Conservation (phyloP, 441 rosid genomes). For the Adansonia rubrostipa region DNA sequence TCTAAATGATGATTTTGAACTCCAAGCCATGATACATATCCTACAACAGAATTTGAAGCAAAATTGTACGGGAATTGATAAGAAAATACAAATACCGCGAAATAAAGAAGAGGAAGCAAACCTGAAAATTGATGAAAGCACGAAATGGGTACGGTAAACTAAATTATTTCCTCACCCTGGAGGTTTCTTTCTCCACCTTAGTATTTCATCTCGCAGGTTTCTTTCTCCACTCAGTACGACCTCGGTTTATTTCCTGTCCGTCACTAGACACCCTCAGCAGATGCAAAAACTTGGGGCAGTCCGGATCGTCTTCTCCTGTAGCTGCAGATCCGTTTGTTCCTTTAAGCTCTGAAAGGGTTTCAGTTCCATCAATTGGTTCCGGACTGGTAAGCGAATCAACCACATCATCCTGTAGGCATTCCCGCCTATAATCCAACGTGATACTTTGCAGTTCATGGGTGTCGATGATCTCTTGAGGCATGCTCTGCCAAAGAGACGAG, state of each 20-base stretch:
- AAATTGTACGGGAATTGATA: background rate
- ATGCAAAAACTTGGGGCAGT: constrained; percentile 63
- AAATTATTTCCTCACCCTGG: background rate
- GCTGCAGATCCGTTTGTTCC: constrained; percentile 64
- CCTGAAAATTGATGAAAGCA: background rate
- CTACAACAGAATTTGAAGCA: constrained; percentile 18
- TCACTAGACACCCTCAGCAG: constrained; percentile 72
- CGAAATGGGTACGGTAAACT: background rate
- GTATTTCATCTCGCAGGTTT: constrained; percentile 38
- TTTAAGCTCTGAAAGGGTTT: constrained; percentile 32
- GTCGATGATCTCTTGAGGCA: constrained; percentile 89
- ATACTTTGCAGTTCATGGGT: constrained; percentile 84
- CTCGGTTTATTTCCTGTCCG: constrained; percentile 86
- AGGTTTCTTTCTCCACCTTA: background rate
- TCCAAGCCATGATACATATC: constrained; percentile 7
- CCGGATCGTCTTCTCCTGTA: constrained; percentile 31
- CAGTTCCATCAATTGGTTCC: constrained; percentile 38
- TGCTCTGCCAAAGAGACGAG: constrained; percentile 60
- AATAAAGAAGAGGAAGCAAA: background rate
- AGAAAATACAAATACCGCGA: background rate
- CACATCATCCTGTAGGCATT: constrained; percentile 83
- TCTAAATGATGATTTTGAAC: background rate
- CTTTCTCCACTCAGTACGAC: constrained; percentile 87
- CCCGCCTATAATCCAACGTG: constrained; percentile 89
- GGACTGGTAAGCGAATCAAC: constrained; percentile 86